phyloP scores from a whole-genome alignment of 306 rosid species.

The Prunus padus region DNA sequence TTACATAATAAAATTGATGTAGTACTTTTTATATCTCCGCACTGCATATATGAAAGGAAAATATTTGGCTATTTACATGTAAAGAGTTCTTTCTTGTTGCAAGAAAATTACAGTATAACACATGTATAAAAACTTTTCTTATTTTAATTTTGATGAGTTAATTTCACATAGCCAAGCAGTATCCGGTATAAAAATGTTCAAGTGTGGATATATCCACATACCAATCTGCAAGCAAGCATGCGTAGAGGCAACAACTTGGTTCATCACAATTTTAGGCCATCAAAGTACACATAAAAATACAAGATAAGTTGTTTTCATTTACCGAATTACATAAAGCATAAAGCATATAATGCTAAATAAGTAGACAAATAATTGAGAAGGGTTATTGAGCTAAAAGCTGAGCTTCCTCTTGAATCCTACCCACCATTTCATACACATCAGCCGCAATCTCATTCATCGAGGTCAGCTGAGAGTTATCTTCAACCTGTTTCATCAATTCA shows the following conservation, averaged over 20 bases:
- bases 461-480: constrained; percentile 30
- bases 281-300: background rate
- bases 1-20: too few species aligned
- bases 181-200: too few species aligned
- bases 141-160: too few species aligned
- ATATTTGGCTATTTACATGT: too few species aligned
- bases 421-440: constrained; percentile 42
- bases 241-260: background rate
- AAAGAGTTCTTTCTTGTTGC: too few species aligned
- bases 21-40: too few species aligned
- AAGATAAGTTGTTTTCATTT: background rate
- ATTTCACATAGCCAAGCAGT: too few species aligned
- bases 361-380: background rate
- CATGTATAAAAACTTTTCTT: too few species aligned
- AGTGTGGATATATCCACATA: too few species aligned
- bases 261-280: background rate
- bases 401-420: constrained; percentile 36
- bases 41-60: too few species aligned
- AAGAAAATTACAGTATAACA: accelerated
- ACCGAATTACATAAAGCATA: background rate
- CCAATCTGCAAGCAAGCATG: too few species aligned
- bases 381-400: constrained; percentile 8
- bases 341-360: background rate
- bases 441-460: constrained; percentile 48
- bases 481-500: constrained; percentile 34